A percentile compares a stretch with the other conserved stretches of the same genome.
These are phyloP conservation scores for Alternaria angustiovoidea DNA, from an alignment of 2,329 filamentous ascomycete species.

Conservation along the genomic window DNA sequence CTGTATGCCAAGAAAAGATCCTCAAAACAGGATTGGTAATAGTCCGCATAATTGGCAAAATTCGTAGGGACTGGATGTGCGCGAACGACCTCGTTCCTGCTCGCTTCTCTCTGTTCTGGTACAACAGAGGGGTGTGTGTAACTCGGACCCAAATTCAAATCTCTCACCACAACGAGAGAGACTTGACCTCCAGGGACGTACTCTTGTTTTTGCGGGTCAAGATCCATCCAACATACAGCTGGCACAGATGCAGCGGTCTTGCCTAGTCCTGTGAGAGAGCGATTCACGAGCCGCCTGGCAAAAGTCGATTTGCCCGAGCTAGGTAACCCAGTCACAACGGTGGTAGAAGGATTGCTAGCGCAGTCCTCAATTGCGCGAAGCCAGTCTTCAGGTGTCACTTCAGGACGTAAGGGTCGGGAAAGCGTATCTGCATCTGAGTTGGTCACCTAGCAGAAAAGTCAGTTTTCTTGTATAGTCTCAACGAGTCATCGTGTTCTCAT, in stretches of 20 bases:
- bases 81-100: conserved; percentile 58
- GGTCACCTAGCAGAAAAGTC: conserved; percentile 29
- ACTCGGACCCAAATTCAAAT: conserved; percentile 70
- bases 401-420: conserved; percentile 38
- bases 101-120: conserved; percentile 28
- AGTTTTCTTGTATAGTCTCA: neutral
- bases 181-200: conserved; percentile 74
- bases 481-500: neutral
- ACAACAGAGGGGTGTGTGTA: conserved; percentile 66
- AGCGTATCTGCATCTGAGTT: conserved; percentile 39
- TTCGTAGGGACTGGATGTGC: conserved; percentile 73
- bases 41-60: conserved; percentile 70
- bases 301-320: conserved; percentile 81
- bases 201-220: conserved; percentile 81
- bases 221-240: conserved; percentile 70
- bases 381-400: conserved; percentile 69
- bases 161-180: conserved; percentile 68
- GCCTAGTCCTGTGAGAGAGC: conserved; percentile 64
- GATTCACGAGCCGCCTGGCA: conserved; percentile 70
- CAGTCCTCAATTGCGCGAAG: conserved; percentile 52
- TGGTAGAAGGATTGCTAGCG: conserved; percentile 49
- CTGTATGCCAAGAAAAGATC: conserved; percentile 70
- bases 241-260: conserved; percentile 34
- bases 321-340: conserved; percentile 74
- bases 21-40: conserved; percentile 70